Evolutionary conservation across 495 filamentous ascomycete species (phyloP), one percentile per base, ranked within the genome.

Genomic region (Tuber borchii): DNA sequence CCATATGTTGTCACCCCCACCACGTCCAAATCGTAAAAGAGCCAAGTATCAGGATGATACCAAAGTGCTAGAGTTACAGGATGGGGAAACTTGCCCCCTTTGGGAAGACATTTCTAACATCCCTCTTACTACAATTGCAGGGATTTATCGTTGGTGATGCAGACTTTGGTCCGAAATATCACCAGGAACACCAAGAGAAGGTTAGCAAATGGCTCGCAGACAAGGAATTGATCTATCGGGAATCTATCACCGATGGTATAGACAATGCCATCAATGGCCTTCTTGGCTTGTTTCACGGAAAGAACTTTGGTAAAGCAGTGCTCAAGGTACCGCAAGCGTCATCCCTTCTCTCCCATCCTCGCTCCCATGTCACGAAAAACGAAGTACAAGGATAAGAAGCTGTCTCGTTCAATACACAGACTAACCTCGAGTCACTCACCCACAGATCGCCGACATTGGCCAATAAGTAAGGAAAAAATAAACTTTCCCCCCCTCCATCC

Each of bases 231-330:
- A 93, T 93, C 86, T 88, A 89, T 43, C 88, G 91, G 83, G 86
- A 89, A 73, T 85, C 87, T 81, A 84, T 94, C 75, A 93, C 91
- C 2, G 86, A 90, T 26, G 95, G 94, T 26, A 93, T 97, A 76
- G 95, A 97, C 73, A 92, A 94, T 77, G 91, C 90, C 3, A 85
- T 90, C 39, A 89, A 94, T 72, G 95, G 92, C 16, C 87, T 97
- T 69, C 78, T 97, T n/a, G 93, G 91, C n/a, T 90, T 98, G 86
- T 86, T 97, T 74, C 82, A 91, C 82, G 94, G 94, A 43, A 90
- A 93, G 84, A 98, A 98, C 86, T 92, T 93, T 86, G 94, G 94
- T 76, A 98, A 98, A 87, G 93, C 93, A 45, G 75, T 71, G 79
- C 77, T 78, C 40, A 76, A 79, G 42, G 78, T 79, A 71, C 70